These are phyloP conservation scores for Aphanocladium album DNA, from an alignment of 2,329 filamentous ascomycete species.

Conservation along the genomic window DNA sequence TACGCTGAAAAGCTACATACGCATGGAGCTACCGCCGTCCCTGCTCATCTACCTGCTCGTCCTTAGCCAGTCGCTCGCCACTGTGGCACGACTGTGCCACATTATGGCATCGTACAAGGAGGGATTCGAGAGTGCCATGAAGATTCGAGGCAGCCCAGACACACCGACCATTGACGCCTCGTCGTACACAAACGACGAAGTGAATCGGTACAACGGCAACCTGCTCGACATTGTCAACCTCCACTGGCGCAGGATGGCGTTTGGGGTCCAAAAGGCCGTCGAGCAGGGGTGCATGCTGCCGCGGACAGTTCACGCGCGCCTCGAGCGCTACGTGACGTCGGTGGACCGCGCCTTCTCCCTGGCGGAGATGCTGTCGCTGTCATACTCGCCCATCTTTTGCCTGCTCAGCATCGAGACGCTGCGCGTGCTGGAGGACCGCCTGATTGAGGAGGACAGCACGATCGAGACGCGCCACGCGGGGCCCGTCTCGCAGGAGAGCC, in stretches of 20 bases:
- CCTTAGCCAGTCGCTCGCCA: constrained; percentile 59
- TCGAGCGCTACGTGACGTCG: constrained; percentile 44
- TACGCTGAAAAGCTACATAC: constrained; percentile 48
- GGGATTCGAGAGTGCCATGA: constrained; percentile 63
- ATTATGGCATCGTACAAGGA: constrained; percentile 69
- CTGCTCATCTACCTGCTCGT: constrained; percentile 65
- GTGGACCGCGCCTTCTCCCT: constrained; percentile 45
- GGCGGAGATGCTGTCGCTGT: constrained; percentile 50
- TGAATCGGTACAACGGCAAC: constrained; percentile 73
- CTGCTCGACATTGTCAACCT: constrained; percentile 85
- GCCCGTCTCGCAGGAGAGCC: constrained; percentile 64
- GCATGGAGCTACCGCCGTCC: constrained; percentile 63
- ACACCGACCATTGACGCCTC: constrained; percentile 28
- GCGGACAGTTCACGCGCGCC: constrained; percentile 35
- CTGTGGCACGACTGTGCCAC: constrained; percentile 63
- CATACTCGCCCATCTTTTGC: constrained; percentile 53
- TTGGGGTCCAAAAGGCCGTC: constrained; percentile 60
- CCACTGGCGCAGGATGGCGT: constrained; percentile 70
- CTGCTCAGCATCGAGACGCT: constrained; percentile 51
- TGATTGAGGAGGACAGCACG: constrained; percentile 33
- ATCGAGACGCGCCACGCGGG: constrained; percentile 53
- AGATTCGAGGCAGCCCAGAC: constrained; percentile 28
- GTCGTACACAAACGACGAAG: constrained; percentile 53
- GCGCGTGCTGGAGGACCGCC: constrained; percentile 52
- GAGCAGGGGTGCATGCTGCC: constrained; percentile 51